A percentile compares a stretch with the other conserved stretches of the same genome.
phyloP scores from a whole-genome alignment of 2,329 filamentous ascomycete species.

The Penicillium sp. region DNA sequence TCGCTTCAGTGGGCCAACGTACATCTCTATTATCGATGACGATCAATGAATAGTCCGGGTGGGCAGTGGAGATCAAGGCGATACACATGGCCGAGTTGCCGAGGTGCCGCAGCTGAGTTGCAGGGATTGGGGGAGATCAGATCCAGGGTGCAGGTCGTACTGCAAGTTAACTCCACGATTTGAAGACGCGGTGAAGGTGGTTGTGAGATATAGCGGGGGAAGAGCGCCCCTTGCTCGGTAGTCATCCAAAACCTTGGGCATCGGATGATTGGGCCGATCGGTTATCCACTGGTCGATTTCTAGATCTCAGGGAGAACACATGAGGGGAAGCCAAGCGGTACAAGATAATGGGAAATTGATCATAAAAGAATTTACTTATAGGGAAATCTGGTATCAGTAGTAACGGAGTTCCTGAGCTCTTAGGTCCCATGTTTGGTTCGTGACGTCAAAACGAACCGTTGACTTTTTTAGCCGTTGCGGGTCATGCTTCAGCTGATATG shows the following conservation, averaged over 20 bases:
- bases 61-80: constrained; percentile 71
- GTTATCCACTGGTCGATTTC: constrained; percentile 8
- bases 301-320: not conserved
- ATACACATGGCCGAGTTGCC: constrained; percentile 69
- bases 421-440: constrained; percentile 4
- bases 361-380: not conserved
- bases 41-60: constrained; percentile 73
- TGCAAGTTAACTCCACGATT: not conserved
- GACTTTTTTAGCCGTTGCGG: constrained; percentile 7
- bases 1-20: constrained; percentile 9
- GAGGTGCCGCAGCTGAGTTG: constrained; percentile 36
- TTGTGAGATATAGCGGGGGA: not conserved
- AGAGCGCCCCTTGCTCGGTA: not conserved
- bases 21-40: constrained; percentile 77
- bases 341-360: not conserved
- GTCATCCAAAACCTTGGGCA: constrained; percentile 15
- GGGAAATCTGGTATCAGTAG: too few relatives aligned
- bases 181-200: not conserved
- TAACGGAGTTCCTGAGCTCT: not conserved
- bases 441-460: constrained; percentile 24
- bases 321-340: not conserved
- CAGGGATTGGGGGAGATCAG: constrained; percentile 5
- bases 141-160: not conserved
- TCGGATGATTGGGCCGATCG: constrained; percentile 17
- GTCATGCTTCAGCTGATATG: constrained; percentile 15